Percentiles rank a stretch among this genome's conserved stretches.
phyloP scores from a whole-genome alignment of 495 filamentous ascomycete genomes.

The Evernia prunastri region DNA sequence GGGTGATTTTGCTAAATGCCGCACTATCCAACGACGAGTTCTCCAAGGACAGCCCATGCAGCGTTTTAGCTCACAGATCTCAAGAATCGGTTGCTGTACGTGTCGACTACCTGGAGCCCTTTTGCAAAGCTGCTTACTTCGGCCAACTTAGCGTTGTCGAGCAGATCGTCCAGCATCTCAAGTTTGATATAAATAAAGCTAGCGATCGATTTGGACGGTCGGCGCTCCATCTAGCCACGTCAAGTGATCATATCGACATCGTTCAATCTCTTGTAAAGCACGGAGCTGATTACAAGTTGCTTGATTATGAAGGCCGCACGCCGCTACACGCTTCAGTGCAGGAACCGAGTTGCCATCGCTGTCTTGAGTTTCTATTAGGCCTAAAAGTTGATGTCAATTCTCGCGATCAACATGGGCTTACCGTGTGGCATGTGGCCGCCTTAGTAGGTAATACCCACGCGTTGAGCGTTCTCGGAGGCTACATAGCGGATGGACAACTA shows the following conservation, averaged over 20 bases:
- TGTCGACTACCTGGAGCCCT: not conserved
- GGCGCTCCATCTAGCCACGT: slow-evolving; percentile 9
- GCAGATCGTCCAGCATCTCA: slow-evolving; percentile 7
- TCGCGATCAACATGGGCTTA: slow-evolving; percentile 7
- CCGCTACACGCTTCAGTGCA: slow-evolving; percentile 18
- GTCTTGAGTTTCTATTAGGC: slow-evolving; percentile 2
- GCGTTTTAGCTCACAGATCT: not conserved
- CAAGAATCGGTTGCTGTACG: not conserved
- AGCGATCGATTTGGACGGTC: not conserved
- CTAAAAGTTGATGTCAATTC: not conserved
- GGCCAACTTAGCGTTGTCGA: slow-evolving; percentile 1
- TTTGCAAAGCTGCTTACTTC: not conserved
- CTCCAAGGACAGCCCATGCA: not conserved
- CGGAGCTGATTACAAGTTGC: slow-evolving; percentile 17
- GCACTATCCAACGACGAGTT: not conserved
- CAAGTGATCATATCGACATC: slow-evolving; percentile 10
- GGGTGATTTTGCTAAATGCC: not conserved
- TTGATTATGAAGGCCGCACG: slow-evolving; percentile 17
- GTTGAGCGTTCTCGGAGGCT: slow-evolving; percentile 10
- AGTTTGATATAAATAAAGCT: slow-evolving; percentile 4
- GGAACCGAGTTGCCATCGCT: not conserved
- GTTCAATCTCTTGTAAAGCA: slow-evolving; percentile 15
- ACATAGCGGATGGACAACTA: not conserved
- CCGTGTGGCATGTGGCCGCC: slow-evolving; percentile 9
- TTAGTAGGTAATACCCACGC: slow-evolving; percentile 3